Evolutionary conservation across 805 yeast species (phyloP).

Genomic region (Metschnikowia corniflorae): DNA sequence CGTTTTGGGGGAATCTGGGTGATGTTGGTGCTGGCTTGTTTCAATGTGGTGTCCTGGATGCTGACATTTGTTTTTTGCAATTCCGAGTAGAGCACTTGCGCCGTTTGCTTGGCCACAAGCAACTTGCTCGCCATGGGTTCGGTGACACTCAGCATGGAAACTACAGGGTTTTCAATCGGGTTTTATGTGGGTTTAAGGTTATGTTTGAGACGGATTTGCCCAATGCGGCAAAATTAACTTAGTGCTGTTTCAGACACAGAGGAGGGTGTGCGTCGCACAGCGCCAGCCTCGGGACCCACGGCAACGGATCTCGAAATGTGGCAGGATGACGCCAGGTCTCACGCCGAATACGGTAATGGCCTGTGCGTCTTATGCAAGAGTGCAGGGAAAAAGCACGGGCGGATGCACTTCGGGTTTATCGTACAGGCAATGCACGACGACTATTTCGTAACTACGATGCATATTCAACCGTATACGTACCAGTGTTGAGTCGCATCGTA

Average conservation of each 20-base stretch:
- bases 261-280: too few species aligned
- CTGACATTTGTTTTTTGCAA: conserved; percentile 41
- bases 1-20: conserved; percentile 27
- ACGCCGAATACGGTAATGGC: conserved; percentile 7
- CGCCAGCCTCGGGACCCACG: not conserved
- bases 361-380: too few species aligned
- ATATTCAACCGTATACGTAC: too few species aligned
- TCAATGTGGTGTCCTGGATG: conserved; percentile 45
- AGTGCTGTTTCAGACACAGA: conserved; percentile 7
- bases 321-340: conserved; percentile 5
- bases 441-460: too few species aligned
- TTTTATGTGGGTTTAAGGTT: not conserved
- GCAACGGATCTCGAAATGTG: conserved; percentile 5
- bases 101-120: conserved; percentile 13
- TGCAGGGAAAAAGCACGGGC: too few species aligned
- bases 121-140: conserved; percentile 6
- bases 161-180: not conserved
- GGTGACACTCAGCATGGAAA: conserved; percentile 4
- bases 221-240: conserved; percentile 3
- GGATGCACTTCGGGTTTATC: too few species aligned
- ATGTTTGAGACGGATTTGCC: conserved; percentile 6
- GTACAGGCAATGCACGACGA: too few species aligned
- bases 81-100: conserved; percentile 42
- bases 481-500: too few species aligned
- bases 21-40: conserved; percentile 34